phyloP scores from a whole-genome alignment of 1,284 basidiomycete genomes.

The Ceratobasidium sp. region DNA sequence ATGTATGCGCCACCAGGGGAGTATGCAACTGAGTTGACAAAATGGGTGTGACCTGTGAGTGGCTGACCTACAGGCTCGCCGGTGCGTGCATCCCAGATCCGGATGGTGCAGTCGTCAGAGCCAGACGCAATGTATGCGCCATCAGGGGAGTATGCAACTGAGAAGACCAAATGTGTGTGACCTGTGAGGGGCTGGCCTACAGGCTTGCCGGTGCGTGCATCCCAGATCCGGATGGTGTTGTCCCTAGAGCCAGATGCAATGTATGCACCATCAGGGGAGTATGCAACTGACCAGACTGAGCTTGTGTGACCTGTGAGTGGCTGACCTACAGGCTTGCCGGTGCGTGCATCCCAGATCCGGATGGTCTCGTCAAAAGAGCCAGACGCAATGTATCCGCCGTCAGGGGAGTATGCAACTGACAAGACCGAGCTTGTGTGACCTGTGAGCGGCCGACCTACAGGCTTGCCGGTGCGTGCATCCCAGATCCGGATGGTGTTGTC shows the following conservation, averaged over 20 bases:
- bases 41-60: neutral
- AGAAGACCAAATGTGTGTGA: neutral
- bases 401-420: no score
- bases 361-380: no score
- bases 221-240: conserved; percentile 12
- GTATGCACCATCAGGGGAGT: conserved; percentile 24
- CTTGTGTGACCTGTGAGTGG: conserved; percentile 22
- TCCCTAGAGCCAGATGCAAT: conserved; percentile 15
- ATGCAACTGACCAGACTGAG: neutral
- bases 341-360: neutral
- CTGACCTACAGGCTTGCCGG: neutral
- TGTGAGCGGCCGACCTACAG: no score
- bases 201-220: neutral
- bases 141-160: neutral
- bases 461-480: no score
- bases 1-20: neutral
- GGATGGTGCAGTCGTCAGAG: neutral
- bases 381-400: no score
- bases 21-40: neutral
- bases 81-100: neutral
- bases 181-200: neutral
- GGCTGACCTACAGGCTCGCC: neutral
- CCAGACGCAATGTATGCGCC: neutral
- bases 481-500: no score
- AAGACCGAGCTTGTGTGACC: no score